Evolutionary conservation across 2,329 filamentous ascomycete genomes (phyloP).

Genomic region (Davidsoniella virescens): DNA sequence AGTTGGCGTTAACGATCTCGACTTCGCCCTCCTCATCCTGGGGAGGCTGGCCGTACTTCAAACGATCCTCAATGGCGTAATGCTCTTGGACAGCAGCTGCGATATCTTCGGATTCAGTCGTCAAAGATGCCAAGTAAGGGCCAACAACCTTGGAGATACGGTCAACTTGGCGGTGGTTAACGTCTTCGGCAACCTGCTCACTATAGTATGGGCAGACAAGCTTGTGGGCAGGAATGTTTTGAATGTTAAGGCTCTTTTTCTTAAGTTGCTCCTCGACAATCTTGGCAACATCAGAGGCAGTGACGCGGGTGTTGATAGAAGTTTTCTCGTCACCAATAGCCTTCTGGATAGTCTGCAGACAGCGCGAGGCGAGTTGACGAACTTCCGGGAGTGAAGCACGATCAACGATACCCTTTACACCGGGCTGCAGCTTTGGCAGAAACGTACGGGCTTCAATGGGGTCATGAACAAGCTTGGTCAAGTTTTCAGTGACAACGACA

Average conservation of each 20-base stretch:
- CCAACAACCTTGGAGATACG: constrained; percentile 53
- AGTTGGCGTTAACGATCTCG: constrained; percentile 95
- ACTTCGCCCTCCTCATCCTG: constrained; percentile 83
- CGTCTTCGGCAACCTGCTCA: constrained; percentile 73
- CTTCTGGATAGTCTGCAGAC: constrained; percentile 75
- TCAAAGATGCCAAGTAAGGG: constrained; percentile 60
- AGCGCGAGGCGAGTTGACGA: constrained; percentile 70
- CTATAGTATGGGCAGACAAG: constrained; percentile 57
- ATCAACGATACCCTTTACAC: constrained; percentile 76
- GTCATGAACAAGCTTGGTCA: constrained; percentile 94
- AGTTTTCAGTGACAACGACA: constrained; percentile 90
- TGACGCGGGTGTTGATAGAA: constrained; percentile 45
- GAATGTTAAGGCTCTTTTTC: constrained; percentile 36
- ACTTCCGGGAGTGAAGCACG: constrained; percentile 89
- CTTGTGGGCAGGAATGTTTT: constrained; percentile 37
- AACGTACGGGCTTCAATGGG: constrained; percentile 90
- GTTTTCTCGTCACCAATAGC: constrained; percentile 65
- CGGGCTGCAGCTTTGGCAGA: constrained; percentile 83
- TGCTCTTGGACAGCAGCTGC: constrained; percentile 58
- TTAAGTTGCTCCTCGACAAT: constrained; percentile 63
- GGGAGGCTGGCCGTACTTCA: constrained; percentile 68
- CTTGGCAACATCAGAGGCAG: constrained; percentile 55
- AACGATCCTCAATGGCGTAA: constrained; percentile 71
- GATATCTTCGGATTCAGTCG: constrained; percentile 46
- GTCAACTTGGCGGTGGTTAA: constrained; percentile 63